phyloP scores from a whole-genome alignment of 2,329 filamentous ascomycete species.

The Trichoderma arundinaceum region DNA sequence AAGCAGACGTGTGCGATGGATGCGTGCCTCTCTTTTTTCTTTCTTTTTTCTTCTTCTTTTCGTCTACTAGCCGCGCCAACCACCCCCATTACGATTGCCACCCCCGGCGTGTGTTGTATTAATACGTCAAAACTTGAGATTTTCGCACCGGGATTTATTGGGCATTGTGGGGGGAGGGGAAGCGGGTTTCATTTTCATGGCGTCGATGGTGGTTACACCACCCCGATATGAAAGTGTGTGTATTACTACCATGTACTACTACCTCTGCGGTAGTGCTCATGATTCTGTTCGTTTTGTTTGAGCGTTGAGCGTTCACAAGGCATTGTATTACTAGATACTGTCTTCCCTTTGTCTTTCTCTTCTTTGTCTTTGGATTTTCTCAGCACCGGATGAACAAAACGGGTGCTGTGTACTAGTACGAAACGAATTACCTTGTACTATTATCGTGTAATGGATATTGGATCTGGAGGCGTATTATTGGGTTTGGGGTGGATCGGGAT shows the following conservation, averaged over 20 bases:
- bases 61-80: constrained; percentile 13
- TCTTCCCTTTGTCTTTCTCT: constrained; percentile 20
- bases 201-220: constrained; percentile 11
- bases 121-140: constrained; percentile 4
- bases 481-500: constrained; percentile 1
- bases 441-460: constrained; percentile 1
- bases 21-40: constrained; percentile 18
- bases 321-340: constrained; percentile 24
- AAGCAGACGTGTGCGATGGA: constrained; percentile 29
- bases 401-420: constrained; percentile 4
- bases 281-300: constrained; percentile 1
- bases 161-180: constrained; percentile 1
- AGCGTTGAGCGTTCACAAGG: constrained; percentile 30
- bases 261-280: constrained; percentile 5
- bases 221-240: background rate
- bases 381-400: too few species aligned
- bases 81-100: constrained; percentile 8
- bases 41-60: background rate
- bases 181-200: background rate
- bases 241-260: too few species aligned
- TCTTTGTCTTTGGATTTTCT: background rate
- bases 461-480: background rate
- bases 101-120: constrained; percentile 16
- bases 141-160: constrained; percentile 2
- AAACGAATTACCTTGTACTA: background rate